Evolutionary conservation across 2,329 filamentous ascomycete species (phyloP).

Genomic region (Ustulina deusta): DNA sequence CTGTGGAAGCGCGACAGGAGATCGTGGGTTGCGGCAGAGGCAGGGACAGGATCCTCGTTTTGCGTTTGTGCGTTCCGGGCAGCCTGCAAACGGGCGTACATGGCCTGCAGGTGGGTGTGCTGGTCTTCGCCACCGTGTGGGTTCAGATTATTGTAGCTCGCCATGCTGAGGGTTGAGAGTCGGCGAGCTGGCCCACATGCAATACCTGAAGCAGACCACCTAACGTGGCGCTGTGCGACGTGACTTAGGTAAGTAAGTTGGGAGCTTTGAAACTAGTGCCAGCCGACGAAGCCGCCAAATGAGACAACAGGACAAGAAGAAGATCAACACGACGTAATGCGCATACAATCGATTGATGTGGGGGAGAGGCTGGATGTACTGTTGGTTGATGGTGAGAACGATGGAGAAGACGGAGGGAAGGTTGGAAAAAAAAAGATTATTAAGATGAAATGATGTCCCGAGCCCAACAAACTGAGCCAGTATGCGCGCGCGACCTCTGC

Average conservation of each 20-base stretch:
- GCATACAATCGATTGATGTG: not conserved
- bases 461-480: constrained; percentile 30
- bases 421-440: not conserved
- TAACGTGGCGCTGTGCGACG: constrained; percentile 1
- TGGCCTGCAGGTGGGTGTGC: constrained; percentile 54
- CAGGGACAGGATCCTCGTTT: constrained; percentile 34
- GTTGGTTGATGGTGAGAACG: not conserved
- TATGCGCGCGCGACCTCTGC: constrained; percentile 31
- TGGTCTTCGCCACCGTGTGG: constrained; percentile 50
- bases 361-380: not conserved
- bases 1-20: constrained; percentile 50
- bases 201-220: constrained; percentile 29
- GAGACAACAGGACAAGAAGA: constrained; percentile 6
- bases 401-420: constrained; percentile 4
- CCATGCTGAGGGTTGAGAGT: constrained; percentile 48
- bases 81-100: constrained; percentile 55
- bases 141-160: constrained; percentile 50
- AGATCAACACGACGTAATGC: constrained; percentile 7
- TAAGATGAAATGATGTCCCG: constrained; percentile 19
- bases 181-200: constrained; percentile 36
- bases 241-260: constrained; percentile 6
- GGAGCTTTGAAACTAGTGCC: constrained; percentile 37
- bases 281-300: constrained; percentile 28
- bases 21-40: constrained; percentile 47
- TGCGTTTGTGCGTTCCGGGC: constrained; percentile 46